Conservation (phyloP, 2,329 filamentous ascomycete genomes). For the Colletotrichum liriopes region DNA sequence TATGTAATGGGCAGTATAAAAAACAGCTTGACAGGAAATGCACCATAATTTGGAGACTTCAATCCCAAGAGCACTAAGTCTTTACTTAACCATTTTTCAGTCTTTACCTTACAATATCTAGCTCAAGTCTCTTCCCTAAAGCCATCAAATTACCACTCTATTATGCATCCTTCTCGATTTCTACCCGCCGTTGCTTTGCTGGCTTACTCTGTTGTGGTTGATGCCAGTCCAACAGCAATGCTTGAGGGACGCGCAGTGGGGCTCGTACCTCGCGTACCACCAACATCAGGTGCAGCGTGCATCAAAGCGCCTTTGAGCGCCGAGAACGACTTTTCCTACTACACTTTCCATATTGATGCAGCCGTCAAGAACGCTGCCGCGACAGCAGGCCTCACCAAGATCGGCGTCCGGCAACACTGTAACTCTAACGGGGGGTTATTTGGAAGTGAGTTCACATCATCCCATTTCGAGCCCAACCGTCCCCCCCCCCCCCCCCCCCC, state of each 20-base stretch:
- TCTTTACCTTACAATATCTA: not conserved
- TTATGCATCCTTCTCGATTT: slow-evolving; percentile 8
- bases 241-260: not conserved
- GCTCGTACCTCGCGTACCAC: not conserved
- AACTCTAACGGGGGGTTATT: not conserved
- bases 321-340: slow-evolving; percentile 17
- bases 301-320: not conserved
- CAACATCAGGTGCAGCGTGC: not conserved
- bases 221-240: slow-evolving; percentile 4
- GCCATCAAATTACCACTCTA: not conserved
- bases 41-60: not conserved
- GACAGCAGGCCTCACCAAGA: not conserved
- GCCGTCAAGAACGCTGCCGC: not conserved
- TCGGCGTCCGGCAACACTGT: slow-evolving; percentile 16
- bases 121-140: not conserved
- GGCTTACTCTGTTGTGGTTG: not conserved
- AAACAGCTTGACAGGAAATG: not conserved
- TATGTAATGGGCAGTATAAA: not conserved
- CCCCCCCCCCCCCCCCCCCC: no score
- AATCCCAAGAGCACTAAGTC: not conserved
- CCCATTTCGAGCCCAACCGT: not conserved
- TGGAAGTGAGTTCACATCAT: not conserved
- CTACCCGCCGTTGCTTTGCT: not conserved
- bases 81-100: not conserved
- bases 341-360: slow-evolving; percentile 15